phyloP scores from a whole-genome alignment of 768 basidiomycete genomes.

The Lentinula aciculospora region DNA sequence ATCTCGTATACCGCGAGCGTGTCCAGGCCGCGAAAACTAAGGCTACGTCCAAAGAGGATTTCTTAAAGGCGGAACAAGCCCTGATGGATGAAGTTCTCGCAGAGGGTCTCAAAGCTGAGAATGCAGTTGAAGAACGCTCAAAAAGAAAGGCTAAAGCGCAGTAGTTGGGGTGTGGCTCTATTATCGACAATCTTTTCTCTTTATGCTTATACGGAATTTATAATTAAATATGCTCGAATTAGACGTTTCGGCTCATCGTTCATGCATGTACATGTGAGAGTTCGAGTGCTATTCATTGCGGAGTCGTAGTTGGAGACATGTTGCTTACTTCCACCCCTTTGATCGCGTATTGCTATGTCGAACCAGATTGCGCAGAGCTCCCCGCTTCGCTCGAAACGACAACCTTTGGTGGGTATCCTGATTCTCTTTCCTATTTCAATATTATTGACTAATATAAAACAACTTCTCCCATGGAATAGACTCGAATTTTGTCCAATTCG shows the following conservation, averaged over 20 bases:
- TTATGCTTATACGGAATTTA: neutral
- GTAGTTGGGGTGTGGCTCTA: neutral
- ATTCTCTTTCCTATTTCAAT: no score
- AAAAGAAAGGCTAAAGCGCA: neutral
- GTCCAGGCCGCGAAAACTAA: constrained; percentile 53
- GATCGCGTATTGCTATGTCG: no score
- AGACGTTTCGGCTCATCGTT: neutral
- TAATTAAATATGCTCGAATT: neutral
- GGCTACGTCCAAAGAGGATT: constrained; percentile 4
- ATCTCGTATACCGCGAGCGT: constrained; percentile 70
- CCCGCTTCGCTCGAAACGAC: no score
- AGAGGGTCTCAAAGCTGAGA: constrained; percentile 6
- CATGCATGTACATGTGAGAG: no score
- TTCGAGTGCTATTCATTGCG: no score
- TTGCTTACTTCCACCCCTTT: no score
- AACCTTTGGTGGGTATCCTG: no score
- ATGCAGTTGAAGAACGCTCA: neutral
- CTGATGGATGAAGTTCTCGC: constrained; percentile 8
- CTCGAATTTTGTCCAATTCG: no score
- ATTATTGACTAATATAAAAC: no score
- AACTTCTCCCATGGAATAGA: no score
- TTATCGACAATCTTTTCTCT: neutral
- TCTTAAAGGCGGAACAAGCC: constrained; percentile 3
- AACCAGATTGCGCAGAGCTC: no score
- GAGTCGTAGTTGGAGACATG: no score